A percentile compares a stretch with the other conserved stretches of the same genome.
phyloP scores from a whole-genome alignment of 2,329 filamentous ascomycete species.

The Colletotrichum neosansevieriae region DNA sequence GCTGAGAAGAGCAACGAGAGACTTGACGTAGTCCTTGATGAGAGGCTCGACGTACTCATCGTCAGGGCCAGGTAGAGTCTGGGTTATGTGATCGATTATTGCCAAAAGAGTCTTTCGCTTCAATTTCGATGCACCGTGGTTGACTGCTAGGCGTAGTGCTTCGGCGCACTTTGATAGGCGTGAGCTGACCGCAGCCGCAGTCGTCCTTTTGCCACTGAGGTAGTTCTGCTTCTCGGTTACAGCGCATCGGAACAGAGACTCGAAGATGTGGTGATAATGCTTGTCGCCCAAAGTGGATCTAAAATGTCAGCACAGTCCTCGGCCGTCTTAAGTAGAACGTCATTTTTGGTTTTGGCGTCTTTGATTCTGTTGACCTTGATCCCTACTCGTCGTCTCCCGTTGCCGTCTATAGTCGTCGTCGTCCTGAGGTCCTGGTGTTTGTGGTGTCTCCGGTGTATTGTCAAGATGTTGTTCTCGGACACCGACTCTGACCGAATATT shows the following conservation, averaged over 20 bases:
- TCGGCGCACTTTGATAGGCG: constrained; percentile 78
- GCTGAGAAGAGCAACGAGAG: constrained; percentile 76
- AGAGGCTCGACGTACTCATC: constrained; percentile 77
- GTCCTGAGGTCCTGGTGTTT: not conserved
- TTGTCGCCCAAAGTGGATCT: constrained; percentile 73
- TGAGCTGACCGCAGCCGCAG: constrained; percentile 61
- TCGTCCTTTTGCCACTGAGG: constrained; percentile 65
- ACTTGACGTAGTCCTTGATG: constrained; percentile 81
- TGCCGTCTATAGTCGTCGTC: not conserved
- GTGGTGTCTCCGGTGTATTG: no score
- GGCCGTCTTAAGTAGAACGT: not conserved
- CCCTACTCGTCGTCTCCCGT: not conserved
- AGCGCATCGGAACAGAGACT: constrained; percentile 79
- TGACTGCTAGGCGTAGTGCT: constrained; percentile 78
- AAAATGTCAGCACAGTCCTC: not conserved
- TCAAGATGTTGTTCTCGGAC: no score
- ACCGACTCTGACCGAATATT: no score
- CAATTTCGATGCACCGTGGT: constrained; percentile 75
- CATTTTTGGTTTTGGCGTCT: not conserved
- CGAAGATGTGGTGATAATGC: constrained; percentile 84
- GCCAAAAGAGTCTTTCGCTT: constrained; percentile 83
- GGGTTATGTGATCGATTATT: constrained; percentile 83
- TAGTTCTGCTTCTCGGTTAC: constrained; percentile 76
- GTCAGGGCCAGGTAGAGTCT: constrained; percentile 72
- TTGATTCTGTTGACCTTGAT: no score